A percentile compares a stretch with the other conserved stretches of the same genome.
Evolutionary conservation across 164 flowering plant species (phyloP).

Genomic region (Tinospora cordifolia): DNA sequence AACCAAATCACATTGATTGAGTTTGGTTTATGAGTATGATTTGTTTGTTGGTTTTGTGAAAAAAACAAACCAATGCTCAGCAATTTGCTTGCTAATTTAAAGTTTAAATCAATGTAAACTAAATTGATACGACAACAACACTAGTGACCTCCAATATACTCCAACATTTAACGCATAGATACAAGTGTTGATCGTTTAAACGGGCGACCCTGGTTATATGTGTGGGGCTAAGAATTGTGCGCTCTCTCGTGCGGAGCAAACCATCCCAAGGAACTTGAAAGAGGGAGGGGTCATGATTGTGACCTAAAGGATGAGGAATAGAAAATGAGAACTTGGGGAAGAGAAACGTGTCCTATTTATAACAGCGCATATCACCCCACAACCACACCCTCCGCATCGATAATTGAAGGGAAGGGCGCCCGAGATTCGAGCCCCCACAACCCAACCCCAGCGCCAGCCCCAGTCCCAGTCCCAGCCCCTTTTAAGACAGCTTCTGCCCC

Average conservation of each 20-base stretch:
- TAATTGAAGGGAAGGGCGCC: background rate
- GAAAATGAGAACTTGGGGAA: background rate
- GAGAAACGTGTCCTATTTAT: slow-evolving; percentile 4
- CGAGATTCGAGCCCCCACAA: slow-evolving; percentile 26
- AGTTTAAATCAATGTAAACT: too few relatives aligned
- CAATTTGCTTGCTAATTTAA: too few relatives aligned
- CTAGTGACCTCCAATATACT: too few relatives aligned
- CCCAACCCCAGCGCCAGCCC: background rate
- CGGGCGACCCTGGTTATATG: too few relatives aligned
- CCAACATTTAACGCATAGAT: too few relatives aligned
- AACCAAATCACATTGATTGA: too few relatives aligned
- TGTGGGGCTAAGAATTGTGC: background rate
- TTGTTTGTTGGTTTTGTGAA: too few relatives aligned
- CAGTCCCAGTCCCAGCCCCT: background rate
- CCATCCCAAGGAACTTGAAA: background rate
- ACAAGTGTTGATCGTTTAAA: too few relatives aligned
- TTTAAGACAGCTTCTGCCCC: slow-evolving; percentile 29
- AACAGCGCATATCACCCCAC: slow-evolving; percentile 11
- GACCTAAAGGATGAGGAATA: background rate
- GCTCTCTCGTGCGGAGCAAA: background rate
- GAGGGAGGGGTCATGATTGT: background rate
- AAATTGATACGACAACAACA: too few relatives aligned
- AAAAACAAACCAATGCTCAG: too few relatives aligned
- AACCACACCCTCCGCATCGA: background rate
- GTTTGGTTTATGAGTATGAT: too few relatives aligned